Conservation (phyloP, 176 grass and related monocot species). For the Avena eriantha region DNA sequence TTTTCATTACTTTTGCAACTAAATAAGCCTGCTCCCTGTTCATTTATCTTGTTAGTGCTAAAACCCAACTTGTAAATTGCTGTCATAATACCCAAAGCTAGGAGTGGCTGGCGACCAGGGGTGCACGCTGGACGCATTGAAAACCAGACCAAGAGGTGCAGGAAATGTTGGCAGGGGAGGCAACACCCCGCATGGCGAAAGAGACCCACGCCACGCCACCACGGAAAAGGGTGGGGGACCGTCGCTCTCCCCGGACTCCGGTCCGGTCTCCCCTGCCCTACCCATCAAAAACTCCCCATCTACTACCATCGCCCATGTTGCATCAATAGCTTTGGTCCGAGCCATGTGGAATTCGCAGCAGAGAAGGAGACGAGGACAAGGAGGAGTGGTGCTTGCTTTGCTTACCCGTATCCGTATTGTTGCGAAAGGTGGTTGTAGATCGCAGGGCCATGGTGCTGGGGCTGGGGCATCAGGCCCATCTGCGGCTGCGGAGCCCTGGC, state of each 20-base stretch:
- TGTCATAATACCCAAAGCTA: neutral
- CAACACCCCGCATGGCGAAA: constrained; percentile 39
- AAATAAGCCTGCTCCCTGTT: neutral
- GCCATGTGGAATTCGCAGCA: constrained; percentile 4
- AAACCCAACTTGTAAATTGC: neutral
- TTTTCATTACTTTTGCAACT: neutral
- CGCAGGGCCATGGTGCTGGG: neutral
- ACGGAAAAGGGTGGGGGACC: neutral
- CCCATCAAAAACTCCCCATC: neutral
- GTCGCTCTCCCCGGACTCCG: neutral
- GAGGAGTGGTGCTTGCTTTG: neutral
- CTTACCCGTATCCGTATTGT: constrained; percentile 51
- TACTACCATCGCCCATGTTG: neutral
- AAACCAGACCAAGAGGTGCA: neutral
- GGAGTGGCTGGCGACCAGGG: neutral
- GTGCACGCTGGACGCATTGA: neutral
- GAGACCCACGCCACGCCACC: neutral
- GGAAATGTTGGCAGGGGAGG: constrained; percentile 21
- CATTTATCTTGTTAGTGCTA: no score
- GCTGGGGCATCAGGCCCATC: constrained; percentile 41
- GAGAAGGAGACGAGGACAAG: neutral
- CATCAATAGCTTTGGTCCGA: neutral
- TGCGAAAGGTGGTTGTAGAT: constrained; percentile 45
- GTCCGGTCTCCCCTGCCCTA: neutral
- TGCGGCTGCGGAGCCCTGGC: constrained; percentile 50